A percentile compares a stretch with the other conserved stretches of the same genome.
phyloP scores from a whole-genome alignment of 441 rosid species.

The Arabidopsis lyrata region DNA sequence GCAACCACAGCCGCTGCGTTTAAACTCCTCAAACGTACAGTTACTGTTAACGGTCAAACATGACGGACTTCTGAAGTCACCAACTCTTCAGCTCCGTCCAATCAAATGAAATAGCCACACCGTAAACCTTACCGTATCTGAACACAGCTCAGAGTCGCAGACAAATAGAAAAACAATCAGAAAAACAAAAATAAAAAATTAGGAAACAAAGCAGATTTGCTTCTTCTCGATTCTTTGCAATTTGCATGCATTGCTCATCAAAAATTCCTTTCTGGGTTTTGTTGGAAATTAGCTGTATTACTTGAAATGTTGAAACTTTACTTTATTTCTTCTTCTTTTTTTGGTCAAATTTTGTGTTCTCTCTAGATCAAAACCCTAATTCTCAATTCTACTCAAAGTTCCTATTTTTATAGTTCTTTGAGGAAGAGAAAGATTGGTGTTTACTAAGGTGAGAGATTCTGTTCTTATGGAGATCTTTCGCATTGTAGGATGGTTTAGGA shows the following conservation, averaged over 20 bases:
- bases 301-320: constrained; percentile 27
- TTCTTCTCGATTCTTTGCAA: constrained; percentile 31
- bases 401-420: not conserved
- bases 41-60: constrained; percentile 44
- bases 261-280: constrained; percentile 26
- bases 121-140: constrained; percentile 50
- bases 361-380: constrained; percentile 34
- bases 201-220: constrained; percentile 39
- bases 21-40: constrained; percentile 13
- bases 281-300: constrained; percentile 6
- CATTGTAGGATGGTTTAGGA: constrained; percentile 28
- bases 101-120: constrained; percentile 52
- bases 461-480: not conserved
- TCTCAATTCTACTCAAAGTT: constrained; percentile 22
- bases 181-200: not conserved
- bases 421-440: constrained; percentile 11
- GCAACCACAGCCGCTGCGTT: no score
- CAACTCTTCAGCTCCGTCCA: constrained; percentile 65
- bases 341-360: constrained; percentile 8
- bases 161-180: constrained; percentile 30
- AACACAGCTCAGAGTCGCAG: constrained; percentile 47
- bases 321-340: not conserved
- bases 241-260: constrained; percentile 32
- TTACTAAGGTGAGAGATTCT: constrained; percentile 33
- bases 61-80: constrained; percentile 40